Evolutionary conservation across 2,329 filamentous ascomycete genomes (phyloP).

Genomic region (Zymoseptoria ardabiliae): DNA sequence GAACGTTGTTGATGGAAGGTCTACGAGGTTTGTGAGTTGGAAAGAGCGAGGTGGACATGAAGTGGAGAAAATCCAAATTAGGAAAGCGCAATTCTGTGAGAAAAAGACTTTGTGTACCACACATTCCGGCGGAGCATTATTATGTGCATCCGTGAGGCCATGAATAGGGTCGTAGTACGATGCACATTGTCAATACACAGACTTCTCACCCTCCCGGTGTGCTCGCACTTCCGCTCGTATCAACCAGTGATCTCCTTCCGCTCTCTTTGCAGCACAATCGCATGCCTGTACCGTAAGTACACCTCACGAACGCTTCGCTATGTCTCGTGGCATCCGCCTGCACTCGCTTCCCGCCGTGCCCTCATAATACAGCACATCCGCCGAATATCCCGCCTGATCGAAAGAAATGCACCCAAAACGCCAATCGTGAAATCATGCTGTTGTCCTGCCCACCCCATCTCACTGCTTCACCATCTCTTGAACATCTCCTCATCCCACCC

Average conservation of each 20-base stretch:
- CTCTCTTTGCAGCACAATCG: background rate
- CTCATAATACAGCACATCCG: background rate
- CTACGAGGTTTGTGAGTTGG: background rate
- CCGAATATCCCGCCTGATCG: background rate
- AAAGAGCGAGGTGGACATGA: background rate
- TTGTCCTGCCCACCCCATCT: background rate
- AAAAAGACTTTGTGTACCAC: too few relatives aligned
- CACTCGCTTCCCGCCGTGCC: background rate
- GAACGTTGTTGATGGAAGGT: background rate
- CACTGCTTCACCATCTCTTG: conserved; percentile 9
- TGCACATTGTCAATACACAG: background rate
- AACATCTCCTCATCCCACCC: conserved; percentile 28
- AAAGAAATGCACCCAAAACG: background rate
- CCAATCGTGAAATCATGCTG: background rate
- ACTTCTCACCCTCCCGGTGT: background rate
- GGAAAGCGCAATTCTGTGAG: too few relatives aligned
- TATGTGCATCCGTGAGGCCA: too few relatives aligned
- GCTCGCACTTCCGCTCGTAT: background rate
- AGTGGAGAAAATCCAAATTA: background rate
- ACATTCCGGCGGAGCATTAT: too few relatives aligned
- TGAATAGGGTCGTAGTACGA: too few relatives aligned
- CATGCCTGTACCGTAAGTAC: background rate
- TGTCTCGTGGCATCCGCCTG: background rate
- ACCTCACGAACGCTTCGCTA: background rate
- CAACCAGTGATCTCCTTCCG: background rate